Percentiles rank a stretch among this genome's conserved stretches.
phyloP scores from a whole-genome alignment of 441 rosid genomes.

The Pelargonium australe region DNA sequence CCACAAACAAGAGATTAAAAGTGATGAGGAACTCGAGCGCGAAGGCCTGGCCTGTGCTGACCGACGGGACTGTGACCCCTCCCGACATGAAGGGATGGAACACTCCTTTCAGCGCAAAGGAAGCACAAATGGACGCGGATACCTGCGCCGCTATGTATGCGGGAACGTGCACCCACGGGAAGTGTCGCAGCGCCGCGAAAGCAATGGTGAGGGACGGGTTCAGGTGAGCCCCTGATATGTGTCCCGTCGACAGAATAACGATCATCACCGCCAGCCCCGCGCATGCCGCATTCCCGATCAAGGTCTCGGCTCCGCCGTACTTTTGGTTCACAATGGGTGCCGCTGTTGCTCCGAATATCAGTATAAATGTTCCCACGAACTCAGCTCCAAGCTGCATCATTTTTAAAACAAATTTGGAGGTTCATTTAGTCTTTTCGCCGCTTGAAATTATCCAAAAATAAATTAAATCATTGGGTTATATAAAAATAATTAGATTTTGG shows the following conservation, averaged over 20 bases:
- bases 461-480: too few species aligned
- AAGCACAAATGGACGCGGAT: constrained; percentile 85
- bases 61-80: constrained; percentile 80
- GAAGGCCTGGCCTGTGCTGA: constrained; percentile 51
- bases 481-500: too few species aligned
- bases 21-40: constrained; percentile 67
- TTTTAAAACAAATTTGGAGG: too few species aligned
- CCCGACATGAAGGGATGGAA: constrained; percentile 83
- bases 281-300: constrained; percentile 88
- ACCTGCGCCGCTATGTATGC: constrained; percentile 87
- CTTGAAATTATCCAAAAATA: too few species aligned
- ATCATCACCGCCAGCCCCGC: constrained; percentile 92
- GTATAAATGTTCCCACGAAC: constrained; percentile 92
- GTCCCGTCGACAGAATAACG: constrained; percentile 79
- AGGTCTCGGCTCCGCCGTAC: constrained; percentile 60
- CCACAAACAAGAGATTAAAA: constrained; percentile 58
- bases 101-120: constrained; percentile 80
- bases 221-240: constrained; percentile 91
- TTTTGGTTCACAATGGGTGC: constrained; percentile 92
- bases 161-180: constrained; percentile 90
- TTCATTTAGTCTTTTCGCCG: too few species aligned
- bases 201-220: constrained; percentile 94
- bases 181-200: constrained; percentile 83
- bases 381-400: constrained; percentile 76
- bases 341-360: constrained; percentile 82